Base-by-base conservation (phyloP, 2,329 filamentous ascomycete genomes). In the Fusarium pseudograminearum region DNA sequence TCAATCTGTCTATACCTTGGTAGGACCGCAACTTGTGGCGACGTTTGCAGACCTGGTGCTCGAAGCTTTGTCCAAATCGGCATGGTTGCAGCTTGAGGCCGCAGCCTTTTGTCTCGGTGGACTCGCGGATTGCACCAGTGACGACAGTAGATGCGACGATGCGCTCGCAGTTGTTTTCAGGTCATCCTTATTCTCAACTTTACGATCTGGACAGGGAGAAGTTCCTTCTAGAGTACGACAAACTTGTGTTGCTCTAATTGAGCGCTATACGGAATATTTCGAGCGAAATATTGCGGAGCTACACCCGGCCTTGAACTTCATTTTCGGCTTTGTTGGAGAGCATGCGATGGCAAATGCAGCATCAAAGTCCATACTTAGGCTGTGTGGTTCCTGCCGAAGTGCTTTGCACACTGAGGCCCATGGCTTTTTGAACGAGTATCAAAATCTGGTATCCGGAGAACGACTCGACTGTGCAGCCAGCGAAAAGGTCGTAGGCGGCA, bases 241-340 rank as follows among this genome's bases (percentile, higher is more conserved):
- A 73, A 91, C 91, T 1, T 90, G 90, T 36, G 85, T 95, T 31
- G 86, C 87, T 46, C 80, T 93, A 41, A 89, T 95, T 41, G 91
- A 92, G 69, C 85, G 88, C 28, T 94, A 93, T 75, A 89, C 91
- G 7, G 87, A 90, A 56, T 96, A 93, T 79, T 95, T 97, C 77
- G 87, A 92, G 73, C 86, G 89, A 24, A 89, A 93, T 74, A 83
- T 89, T 3, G 84, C 86, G 33, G 87, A 89, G 65, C 83, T 97
- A 2, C 90, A 92, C 1, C 83, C 89, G 42, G 91, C 91, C 2
- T 82, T 97, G 26, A 91, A 90, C 50, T 88, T 95, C 45, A 84
- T 96, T 1, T 94, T 97, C 76, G 86, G 84, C 33, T 89, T 91
- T 9, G 83, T 95, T 6, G 84, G 86, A 20, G 88, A 91, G 33